Base-by-base conservation (phyloP, 768 basidiomycete species). In the Termitomyces sp. region DNA sequence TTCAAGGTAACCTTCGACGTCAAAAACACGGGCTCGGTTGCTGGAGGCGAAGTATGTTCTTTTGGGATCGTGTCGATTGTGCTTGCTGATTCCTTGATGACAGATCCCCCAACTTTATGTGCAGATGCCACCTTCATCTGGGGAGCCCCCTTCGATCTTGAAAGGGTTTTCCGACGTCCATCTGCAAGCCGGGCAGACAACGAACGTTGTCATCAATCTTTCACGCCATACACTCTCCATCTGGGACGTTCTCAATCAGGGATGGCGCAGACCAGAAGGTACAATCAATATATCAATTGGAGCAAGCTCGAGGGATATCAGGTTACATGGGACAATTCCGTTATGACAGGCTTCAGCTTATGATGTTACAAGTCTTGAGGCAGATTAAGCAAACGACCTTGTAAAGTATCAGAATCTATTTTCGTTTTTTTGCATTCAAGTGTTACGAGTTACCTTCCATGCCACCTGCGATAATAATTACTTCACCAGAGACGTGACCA, bases 401-500 rank as follows among this genome's bases (percentile, higher is more conserved):
- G 18, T 45, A 48, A 40, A 38, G 30, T 55, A 22, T 46, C n/a
- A 61, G 50, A 58, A 53, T 60, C 6, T 18, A n/a, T 12, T 13
- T 18, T 12, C 10, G 7, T 16, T 18, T 13, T 33, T 20, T 1
- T 10, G 10, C 26, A 40, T 57, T 45, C 35, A 51, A 54, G 13
- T 46, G 4, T 42, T 45, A 38, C 6, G 40, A 63, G 58, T 66
- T 40, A 73, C 89, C 89, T 77, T 91, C 89, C 88, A 90, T 89
- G 3, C 89, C 89, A 2, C 88, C 89, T 47, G 82, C 80, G 6
- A 90, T 77, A 83, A 88, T 87, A 30, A 88, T 64, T 6, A 85
- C 80, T 63, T 88, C 81, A 0, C 88, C 88, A 1, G 84, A 80
- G 18, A 90, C 77, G 64, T 90, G 88, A 0, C 88, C 87, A 0